These are phyloP conservation scores for Suillus paluster DNA, from an alignment of 768 basidiomycete species.

Conservation along the genomic window DNA sequence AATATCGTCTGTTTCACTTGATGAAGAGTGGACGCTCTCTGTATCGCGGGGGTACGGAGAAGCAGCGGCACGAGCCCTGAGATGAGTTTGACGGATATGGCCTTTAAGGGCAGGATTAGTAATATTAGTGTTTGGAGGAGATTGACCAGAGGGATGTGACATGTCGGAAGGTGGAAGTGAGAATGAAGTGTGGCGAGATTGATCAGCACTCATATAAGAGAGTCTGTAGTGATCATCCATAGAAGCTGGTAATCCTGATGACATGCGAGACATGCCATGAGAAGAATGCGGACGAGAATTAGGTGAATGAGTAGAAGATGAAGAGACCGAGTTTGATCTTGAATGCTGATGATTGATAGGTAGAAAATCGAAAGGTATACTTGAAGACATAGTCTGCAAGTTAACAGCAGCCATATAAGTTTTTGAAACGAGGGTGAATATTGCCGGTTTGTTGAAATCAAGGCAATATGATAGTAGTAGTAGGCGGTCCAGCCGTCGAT, in stretches of 20 bases:
- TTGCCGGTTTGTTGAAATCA: conserved; percentile 33
- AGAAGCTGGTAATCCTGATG: conserved; percentile 52
- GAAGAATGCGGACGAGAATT: conserved; percentile 80
- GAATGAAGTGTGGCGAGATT: conserved; percentile 48
- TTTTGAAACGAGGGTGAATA: conserved; percentile 45
- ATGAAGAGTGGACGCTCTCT: conserved; percentile 86
- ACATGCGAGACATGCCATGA: conserved; percentile 65
- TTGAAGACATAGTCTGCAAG: conserved; percentile 71
- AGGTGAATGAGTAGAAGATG: conserved; percentile 72
- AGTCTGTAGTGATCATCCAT: conserved; percentile 75
- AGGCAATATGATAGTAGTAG: too few species aligned
- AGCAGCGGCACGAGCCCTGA: conserved; percentile 77
- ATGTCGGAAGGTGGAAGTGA: conserved; percentile 47
- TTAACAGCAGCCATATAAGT: conserved; percentile 72
- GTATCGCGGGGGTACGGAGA: conserved; percentile 88
- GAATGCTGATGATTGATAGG: conserved; percentile 68
- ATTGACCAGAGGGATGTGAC: conserved; percentile 57
- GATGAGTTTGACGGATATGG: conserved; percentile 75
- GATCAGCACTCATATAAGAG: conserved; percentile 55
- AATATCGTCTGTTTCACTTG: conserved; percentile 88
- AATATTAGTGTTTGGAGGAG: conserved; percentile 77
- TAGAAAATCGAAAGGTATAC: conserved; percentile 73
- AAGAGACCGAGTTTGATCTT: conserved; percentile 79
- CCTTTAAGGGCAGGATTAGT: conserved; percentile 78
- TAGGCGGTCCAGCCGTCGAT: conserved; percentile 62